Percentiles rank a stretch among this genome's conserved stretches.
Evolutionary conservation across 169 alveolate genomes (phyloP).

Genomic region (Cystoisospora suis): DNA sequence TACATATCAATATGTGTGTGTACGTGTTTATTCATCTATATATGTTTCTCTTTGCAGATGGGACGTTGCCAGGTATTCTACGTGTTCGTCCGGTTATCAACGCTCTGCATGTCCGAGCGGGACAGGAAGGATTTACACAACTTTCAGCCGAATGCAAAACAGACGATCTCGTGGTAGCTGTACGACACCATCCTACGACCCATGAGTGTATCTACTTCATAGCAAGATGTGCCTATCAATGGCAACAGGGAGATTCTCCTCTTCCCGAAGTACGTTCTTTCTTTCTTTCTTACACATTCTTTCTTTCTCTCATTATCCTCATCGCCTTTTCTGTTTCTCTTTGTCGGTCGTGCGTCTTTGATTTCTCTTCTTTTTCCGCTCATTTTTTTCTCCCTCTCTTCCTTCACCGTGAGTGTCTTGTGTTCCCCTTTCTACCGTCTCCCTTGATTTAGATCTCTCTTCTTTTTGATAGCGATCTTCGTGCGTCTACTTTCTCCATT

Average conservation of each 20-base stretch:
- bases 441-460: background rate
- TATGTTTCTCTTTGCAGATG: constrained; percentile 57
- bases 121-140: constrained; percentile 71
- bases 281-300: background rate
- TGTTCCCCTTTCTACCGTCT: background rate
- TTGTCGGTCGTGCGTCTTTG: background rate
- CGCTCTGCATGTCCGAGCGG: constrained; percentile 75
- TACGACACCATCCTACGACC: constrained; percentile 70
- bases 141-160: constrained; percentile 55
- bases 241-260: background rate
- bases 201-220: constrained; percentile 67
- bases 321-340: background rate
- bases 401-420: background rate
- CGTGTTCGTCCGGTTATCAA: constrained; percentile 79
- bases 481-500: no score
- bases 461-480: background rate
- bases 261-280: constrained; percentile 30
- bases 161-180: constrained; percentile 69
- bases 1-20: background rate
- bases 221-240: constrained; percentile 56
- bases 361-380: constrained; percentile 24
- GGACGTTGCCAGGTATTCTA: constrained; percentile 74
- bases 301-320: background rate
- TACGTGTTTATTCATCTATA: background rate
- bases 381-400: background rate